phyloP scores from a whole-genome alignment of 371 early-diverging fungal genomes.

The Mucor velutinosus region DNA sequence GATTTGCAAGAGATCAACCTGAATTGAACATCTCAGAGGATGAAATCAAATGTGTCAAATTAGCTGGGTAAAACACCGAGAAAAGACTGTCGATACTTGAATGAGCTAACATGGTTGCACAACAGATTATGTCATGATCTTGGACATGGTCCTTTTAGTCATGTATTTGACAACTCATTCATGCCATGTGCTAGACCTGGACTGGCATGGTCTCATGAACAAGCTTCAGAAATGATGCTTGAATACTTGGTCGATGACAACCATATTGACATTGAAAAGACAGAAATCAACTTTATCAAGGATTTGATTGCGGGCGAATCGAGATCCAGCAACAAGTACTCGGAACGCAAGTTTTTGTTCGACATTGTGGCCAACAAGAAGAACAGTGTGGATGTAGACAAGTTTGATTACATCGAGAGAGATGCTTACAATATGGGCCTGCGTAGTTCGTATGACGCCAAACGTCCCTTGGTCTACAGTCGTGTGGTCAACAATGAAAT shows the following conservation, averaged over 20 bases:
- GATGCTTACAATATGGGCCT: constrained; percentile 90
- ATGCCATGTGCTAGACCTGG: constrained; percentile 66
- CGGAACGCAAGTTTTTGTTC: constrained; percentile 75
- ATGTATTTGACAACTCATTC: constrained; percentile 90
- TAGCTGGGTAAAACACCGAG: constrained; percentile 73
- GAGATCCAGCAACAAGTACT: constrained; percentile 25
- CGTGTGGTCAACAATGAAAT: constrained; percentile 90
- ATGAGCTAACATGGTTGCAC: background rate
- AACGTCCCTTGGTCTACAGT: constrained; percentile 78
- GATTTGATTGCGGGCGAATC: constrained; percentile 80
- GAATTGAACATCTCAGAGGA: constrained; percentile 75
- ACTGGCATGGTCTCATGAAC: constrained; percentile 85
- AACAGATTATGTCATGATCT: constrained; percentile 87
- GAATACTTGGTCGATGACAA: constrained; percentile 86
- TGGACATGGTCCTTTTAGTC: constrained; percentile 91
- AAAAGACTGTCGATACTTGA: background rate
- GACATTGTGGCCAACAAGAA: constrained; percentile 96
- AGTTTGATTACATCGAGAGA: constrained; percentile 94
- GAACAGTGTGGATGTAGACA: constrained; percentile 95
- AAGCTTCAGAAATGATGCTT: constrained; percentile 88
- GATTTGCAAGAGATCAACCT: constrained; percentile 76
- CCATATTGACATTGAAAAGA: constrained; percentile 67
- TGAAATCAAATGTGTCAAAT: constrained; percentile 83
- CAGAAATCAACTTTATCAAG: constrained; percentile 80
- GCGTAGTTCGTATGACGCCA: constrained; percentile 79